Conservation (phyloP, 257 asterid species). For the Rhazya stricta region DNA sequence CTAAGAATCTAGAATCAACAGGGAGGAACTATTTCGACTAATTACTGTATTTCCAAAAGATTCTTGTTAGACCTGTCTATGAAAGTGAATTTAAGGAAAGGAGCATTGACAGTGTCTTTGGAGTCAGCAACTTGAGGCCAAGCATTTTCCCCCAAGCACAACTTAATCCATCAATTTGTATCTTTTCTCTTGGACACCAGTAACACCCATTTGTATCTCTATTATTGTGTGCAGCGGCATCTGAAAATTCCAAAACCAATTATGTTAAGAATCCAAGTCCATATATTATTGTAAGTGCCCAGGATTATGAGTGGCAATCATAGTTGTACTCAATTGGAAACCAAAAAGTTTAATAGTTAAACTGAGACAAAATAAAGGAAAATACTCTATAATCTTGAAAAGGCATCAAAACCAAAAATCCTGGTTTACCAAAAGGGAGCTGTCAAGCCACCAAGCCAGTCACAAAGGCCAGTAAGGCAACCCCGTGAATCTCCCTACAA, state of each 20-base stretch:
- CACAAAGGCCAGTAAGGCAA: not conserved
- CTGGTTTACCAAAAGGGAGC: not conserved
- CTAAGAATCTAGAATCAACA: not conserved
- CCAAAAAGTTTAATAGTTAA: too few species aligned
- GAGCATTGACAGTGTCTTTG: not conserved
- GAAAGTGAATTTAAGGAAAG: not conserved
- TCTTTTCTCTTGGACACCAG: constrained; percentile 97
- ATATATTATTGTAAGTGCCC: not conserved
- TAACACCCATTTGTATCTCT: constrained; percentile 98
- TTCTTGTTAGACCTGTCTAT: not conserved
- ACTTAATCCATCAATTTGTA: constrained; percentile 72
- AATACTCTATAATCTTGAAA: not conserved
- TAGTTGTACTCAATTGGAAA: too few species aligned
- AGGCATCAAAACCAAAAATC: not conserved
- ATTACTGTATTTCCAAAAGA: not conserved
- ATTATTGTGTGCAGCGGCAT: constrained; percentile 94
- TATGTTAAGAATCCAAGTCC: not conserved
- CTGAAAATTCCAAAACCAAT: constrained; percentile 38
- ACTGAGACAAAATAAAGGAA: not conserved
- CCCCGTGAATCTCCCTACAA: not conserved
- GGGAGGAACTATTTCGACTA: not conserved
- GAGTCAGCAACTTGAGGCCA: constrained; percentile 6
- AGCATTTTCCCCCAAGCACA: not conserved
- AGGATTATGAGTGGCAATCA: not conserved
- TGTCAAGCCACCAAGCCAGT: not conserved